Percentiles rank a stretch among this genome's conserved stretches.
phyloP scores from a whole-genome alignment of 2,329 filamentous ascomycete species.

The Scolecobasidium constrictum region DNA sequence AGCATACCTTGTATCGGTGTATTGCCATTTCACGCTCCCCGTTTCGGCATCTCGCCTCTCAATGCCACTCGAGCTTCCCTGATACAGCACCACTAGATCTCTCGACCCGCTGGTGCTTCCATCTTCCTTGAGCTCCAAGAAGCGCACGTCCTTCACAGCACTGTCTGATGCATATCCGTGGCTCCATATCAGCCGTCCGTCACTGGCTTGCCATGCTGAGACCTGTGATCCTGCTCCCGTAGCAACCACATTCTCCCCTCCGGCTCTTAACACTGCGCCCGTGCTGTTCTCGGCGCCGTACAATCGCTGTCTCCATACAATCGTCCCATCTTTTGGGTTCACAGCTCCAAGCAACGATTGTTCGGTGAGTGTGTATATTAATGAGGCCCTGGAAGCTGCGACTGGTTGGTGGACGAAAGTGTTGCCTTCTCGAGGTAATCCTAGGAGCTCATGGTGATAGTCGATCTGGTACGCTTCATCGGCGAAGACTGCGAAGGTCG shows the following conservation, averaged over 20 bases:
- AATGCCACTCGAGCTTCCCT: slow-evolving; percentile 47
- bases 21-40: slow-evolving; percentile 71
- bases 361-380: slow-evolving; percentile 86
- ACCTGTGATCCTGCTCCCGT: slow-evolving; percentile 61
- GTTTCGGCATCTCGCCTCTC: slow-evolving; percentile 62
- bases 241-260: slow-evolving; percentile 66
- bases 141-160: slow-evolving; percentile 58
- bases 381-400: slow-evolving; percentile 68
- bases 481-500: slow-evolving; percentile 56
- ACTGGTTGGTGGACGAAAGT: slow-evolving; percentile 93
- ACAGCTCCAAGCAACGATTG: slow-evolving; percentile 74
- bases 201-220: slow-evolving; percentile 72
- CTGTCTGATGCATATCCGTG: slow-evolving; percentile 44
- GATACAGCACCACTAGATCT: slow-evolving; percentile 61
- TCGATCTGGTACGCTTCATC: slow-evolving; percentile 90
- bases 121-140: slow-evolving; percentile 56
- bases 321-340: slow-evolving; percentile 71
- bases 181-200: slow-evolving; percentile 70
- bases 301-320: slow-evolving; percentile 79
- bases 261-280: slow-evolving; percentile 40
- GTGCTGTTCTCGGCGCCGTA: slow-evolving; percentile 25
- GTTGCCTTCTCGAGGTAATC: slow-evolving; percentile 66
- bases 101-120: slow-evolving; percentile 39
- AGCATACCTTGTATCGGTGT: slow-evolving; percentile 47
- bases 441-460: slow-evolving; percentile 84